Evolutionary conservation across 192 early-diverging fungal species (phyloP), one percentile per base, ranked within the genome.

Genomic region (Rhizoclosmatium sp.): DNA sequence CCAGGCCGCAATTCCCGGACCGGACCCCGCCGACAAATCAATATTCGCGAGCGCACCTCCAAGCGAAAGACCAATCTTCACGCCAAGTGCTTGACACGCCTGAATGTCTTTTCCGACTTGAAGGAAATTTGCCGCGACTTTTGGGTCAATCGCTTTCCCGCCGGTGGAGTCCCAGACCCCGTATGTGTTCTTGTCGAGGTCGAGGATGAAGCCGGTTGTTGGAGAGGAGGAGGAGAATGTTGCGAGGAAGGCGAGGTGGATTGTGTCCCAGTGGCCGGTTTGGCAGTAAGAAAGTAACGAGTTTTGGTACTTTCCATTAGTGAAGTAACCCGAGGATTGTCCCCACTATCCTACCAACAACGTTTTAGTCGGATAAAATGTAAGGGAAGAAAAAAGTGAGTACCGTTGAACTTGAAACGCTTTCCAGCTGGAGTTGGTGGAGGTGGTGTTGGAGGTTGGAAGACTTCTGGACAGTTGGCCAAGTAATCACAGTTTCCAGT

Each of bases 61-160:
- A 10, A 75, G 48, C 5, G 73, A 60, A 39, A 75, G 60, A 31
- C 62, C n/a, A 64, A 75, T 47, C 21, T 75, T 75, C 14, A 75
- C 73, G 23, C 73, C 73, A 58, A 75, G 45, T 5, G n/a, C 44
- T 64, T 75, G 73, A 64, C 73, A 75, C 19, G 41, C 44, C n/a
- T 12, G n/a, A 64, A 75, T 75, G 12, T 75, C 46, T 45, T 47
- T 10, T 47, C 73, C 73, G 45, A 75, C 45, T 3, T 60, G 3
- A 4, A 58, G n/a, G 23, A 71, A 54, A 16, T 1, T 54, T 16
- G 5, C 16, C 9, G 16, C 51, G 9, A 54, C 51, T 12, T 7
- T 16, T 16, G 51, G 51, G 51, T 54, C 51, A 12, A 54, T 16
- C 9, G 51, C 51, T 54, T 54, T 59, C 16, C 14, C 70, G 4